Evolutionary conservation across 2,329 filamentous ascomycete genomes (phyloP).

Genomic region (Fusarium praegraminearum): DNA sequence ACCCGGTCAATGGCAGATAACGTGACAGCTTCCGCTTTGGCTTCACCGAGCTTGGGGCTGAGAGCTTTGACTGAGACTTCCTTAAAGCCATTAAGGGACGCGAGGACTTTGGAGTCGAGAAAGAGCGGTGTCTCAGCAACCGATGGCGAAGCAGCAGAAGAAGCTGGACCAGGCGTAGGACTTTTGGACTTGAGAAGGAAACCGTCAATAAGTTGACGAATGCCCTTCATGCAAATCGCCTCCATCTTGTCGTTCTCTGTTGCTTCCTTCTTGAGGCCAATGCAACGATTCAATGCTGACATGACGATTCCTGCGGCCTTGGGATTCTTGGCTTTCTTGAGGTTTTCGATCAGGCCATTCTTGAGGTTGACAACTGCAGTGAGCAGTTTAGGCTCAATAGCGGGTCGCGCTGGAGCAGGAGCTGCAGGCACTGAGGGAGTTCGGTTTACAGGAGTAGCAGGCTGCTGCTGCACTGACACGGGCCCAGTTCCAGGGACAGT

Average conservation of each 20-base stretch:
- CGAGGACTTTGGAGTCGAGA: constrained; percentile 57
- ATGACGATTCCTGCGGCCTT: constrained; percentile 63
- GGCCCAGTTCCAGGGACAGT: constrained; percentile 36
- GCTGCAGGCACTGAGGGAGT: constrained; percentile 46
- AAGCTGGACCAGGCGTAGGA: constrained; percentile 49
- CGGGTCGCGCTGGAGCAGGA: constrained; percentile 49
- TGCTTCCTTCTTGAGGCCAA: constrained; percentile 60
- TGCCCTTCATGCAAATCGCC: constrained; percentile 59
- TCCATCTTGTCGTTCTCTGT: constrained; percentile 62
- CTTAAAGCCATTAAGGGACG: constrained; percentile 60
- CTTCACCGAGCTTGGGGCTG: constrained; percentile 55
- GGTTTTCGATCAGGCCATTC: constrained; percentile 60
- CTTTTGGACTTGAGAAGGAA: constrained; percentile 54
- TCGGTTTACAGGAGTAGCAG: constrained; percentile 39
- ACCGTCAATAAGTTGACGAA: constrained; percentile 59
- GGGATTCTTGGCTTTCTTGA: constrained; percentile 57
- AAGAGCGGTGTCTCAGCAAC: constrained; percentile 46
- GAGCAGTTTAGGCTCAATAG: constrained; percentile 60
- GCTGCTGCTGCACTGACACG: constrained; percentile 29
- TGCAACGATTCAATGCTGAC: constrained; percentile 64
- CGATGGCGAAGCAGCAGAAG: constrained; percentile 43
- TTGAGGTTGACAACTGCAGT: constrained; percentile 60
- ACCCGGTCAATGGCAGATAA: constrained; percentile 65
- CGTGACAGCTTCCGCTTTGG: constrained; percentile 60
- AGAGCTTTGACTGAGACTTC: constrained; percentile 59